Conservation (phyloP, 1,284 basidiomycete species). For the Apiotrichum veenhuisii region DNA sequence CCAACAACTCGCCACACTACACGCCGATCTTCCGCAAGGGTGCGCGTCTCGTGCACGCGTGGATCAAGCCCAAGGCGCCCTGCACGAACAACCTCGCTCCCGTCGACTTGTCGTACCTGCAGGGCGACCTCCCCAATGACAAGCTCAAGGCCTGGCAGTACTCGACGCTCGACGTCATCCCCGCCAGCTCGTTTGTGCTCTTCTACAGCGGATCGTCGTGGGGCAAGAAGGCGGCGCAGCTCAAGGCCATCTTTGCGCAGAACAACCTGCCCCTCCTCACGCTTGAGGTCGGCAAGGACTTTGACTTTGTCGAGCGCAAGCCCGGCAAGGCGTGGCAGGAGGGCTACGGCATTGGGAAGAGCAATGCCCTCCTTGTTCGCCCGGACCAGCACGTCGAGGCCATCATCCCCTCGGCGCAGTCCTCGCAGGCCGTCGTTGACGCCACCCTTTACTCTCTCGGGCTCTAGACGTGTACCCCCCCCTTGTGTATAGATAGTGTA, state of each 20-base stretch:
- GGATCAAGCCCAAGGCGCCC: slow-evolving; percentile 14
- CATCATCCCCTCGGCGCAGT: neutral
- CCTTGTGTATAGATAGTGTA: slow-evolving; percentile 6
- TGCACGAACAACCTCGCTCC: slow-evolving; percentile 5
- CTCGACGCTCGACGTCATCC: slow-evolving; percentile 21
- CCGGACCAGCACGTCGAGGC: slow-evolving; percentile 26
- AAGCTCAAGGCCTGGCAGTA: slow-evolving; percentile 18
- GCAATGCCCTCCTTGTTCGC: slow-evolving; percentile 16
- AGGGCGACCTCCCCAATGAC: slow-evolving; percentile 12
- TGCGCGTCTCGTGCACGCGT: slow-evolving; percentile 23
- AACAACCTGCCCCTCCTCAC: slow-evolving; percentile 2
- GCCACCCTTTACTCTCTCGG: slow-evolving; percentile 5
- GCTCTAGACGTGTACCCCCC: slow-evolving; percentile 1
- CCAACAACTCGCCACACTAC: slow-evolving; percentile 13
- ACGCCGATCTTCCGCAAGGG: slow-evolving; percentile 20
- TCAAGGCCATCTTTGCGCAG: slow-evolving; percentile 7
- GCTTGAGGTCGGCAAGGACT: slow-evolving; percentile 20
- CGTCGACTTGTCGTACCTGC: slow-evolving; percentile 23
- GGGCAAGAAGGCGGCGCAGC: slow-evolving; percentile 9
- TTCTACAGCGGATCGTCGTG: slow-evolving; percentile 14
- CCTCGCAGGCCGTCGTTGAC: neutral
- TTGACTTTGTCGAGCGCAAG: slow-evolving; percentile 21
- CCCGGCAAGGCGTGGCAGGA: slow-evolving; percentile 18
- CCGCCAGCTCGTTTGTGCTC: slow-evolving; percentile 11
- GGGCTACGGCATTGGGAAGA: slow-evolving; percentile 15